Evolutionary conservation across 495 filamentous ascomycete genomes (phyloP).

Genomic region (Penicillium subrubescens): DNA sequence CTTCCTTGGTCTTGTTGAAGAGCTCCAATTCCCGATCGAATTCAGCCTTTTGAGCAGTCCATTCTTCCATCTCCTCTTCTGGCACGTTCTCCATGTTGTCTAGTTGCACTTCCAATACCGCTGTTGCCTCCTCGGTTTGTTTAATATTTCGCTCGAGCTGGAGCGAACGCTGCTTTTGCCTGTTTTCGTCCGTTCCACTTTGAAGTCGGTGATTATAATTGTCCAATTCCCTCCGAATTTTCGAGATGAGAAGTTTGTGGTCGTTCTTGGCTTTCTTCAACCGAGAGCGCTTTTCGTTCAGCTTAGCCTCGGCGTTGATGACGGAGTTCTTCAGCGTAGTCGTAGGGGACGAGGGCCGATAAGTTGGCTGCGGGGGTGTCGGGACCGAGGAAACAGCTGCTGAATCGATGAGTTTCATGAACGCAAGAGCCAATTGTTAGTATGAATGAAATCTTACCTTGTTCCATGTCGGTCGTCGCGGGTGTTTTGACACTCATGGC

Average conservation of each 20-base stretch:
- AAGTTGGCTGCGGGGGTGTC: slow-evolving; percentile 57
- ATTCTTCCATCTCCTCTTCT: slow-evolving; percentile 63
- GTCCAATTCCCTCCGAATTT: slow-evolving; percentile 79
- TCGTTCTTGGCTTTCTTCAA: slow-evolving; percentile 78
- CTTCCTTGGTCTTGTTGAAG: slow-evolving; percentile 60
- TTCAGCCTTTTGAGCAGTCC: slow-evolving; percentile 58
- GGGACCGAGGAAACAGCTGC: slow-evolving; percentile 44
- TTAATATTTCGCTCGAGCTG: slow-evolving; percentile 77
- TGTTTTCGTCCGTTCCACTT: slow-evolving; percentile 79
- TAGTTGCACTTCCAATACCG: slow-evolving; percentile 61
- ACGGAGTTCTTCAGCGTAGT: slow-evolving; percentile 90
- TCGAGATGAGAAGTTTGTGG: slow-evolving; percentile 69
- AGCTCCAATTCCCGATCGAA: slow-evolving; percentile 66
- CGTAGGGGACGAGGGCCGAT: slow-evolving; percentile 81
- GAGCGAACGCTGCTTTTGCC: slow-evolving; percentile 74
- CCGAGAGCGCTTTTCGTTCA: slow-evolving; percentile 74
- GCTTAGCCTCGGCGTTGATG: slow-evolving; percentile 72
- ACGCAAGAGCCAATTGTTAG: background rate
- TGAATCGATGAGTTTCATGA: slow-evolving; percentile 9
- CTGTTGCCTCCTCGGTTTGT: slow-evolving; percentile 78
- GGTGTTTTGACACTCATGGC: slow-evolving; percentile 80
- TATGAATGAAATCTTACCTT: slow-evolving; percentile 41
- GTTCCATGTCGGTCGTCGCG: slow-evolving; percentile 67
- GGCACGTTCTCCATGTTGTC: slow-evolving; percentile 69
- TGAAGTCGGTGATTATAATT: slow-evolving; percentile 67